Evolutionary conservation across 345 rosid genomes (phyloP), one percentile per base, ranked within the genome.

Genomic region (Abelmoschus esculentus): DNA sequence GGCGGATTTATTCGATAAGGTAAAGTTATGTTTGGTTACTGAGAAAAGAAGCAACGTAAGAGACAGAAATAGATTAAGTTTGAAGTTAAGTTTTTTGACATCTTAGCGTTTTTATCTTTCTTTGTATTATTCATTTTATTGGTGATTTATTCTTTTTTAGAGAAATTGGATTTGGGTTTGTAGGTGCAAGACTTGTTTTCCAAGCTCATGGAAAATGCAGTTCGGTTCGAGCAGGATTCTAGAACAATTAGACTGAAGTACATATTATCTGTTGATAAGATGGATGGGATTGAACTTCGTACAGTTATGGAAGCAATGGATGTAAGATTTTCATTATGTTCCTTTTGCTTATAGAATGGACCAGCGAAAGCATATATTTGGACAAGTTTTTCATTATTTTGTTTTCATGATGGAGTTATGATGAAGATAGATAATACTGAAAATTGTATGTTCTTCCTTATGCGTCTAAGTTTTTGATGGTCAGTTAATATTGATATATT

Each of bases 131-230:
- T 70, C 64, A 73, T 79, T 77, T 36, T 54, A 6, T 57, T 80
- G 77, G 66, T 75, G 73, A 79, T 75, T 66, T 75, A 73, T 7
- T 34, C 2, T 81, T 80, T 81, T 81, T 83, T 86, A 77, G 84
- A 81, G 75, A 84, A 83, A 79, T 83, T 74, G 76, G 79, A 76
- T 81, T 88, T 86, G 80, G 84, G 84, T 86, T 86, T 91, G 90
- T 76, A 95, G 99, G 86, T 95, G 80, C 99, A 92, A 91, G 91
- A 85, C 69, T 61, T 90, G 82, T 89, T 95, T 49, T 85, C 80
- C 38, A 88, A 72, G 73, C 82, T 90, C 62, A 78, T 87, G 90
- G 93, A 79, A 57, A 83, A 69, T 68, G 99, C 96, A 36, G 90
- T 95, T 75, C 80, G 5, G 73, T 90, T 88, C 22, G 92, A 90